Evolutionary conservation across 352 stramenopile species (phyloP), one percentile per base, ranked within the genome.

Genomic region (Globisporangium parvum): DNA sequence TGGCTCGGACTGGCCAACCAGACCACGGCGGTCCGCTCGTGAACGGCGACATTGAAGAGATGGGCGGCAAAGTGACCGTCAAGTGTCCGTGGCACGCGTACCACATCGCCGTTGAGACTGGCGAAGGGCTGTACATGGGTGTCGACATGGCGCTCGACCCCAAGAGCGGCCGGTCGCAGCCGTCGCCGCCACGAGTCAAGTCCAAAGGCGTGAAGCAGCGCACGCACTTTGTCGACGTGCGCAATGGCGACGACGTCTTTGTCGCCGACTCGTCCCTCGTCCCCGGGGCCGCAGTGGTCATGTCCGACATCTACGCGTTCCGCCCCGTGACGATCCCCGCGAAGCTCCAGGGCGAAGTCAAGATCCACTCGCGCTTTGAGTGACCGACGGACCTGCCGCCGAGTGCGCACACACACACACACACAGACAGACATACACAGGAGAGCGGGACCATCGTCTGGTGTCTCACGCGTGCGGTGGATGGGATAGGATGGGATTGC

Each of bases 51-150:
- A 92, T 94, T 62, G 85, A 94, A 56, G 85, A 92, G 60, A 70
- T 94, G 51, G 81, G 80, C 24, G 80, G 77, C 40, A 91, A 89
- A 33, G 55, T 74, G 10, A 87, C 79, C 3, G 75, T 93, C 62
- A 88, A 90, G 62, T 93, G 85, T 66, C 85, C 85, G 26, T 94
- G 85, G 85, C 85, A 94, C 60, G 80, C 80, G 46, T 94, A 87
- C 66, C 84, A 89, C 48, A 94, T 94, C 62, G 80, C 79, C 10
- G 55, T 94, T 12, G 77, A 80, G 50, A 91, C 77, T 2, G 85
- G 85, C 26, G 85, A 95, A 64, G 85, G 85, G 2, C 69, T 95
- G 2, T 95, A 95, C 73, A 89, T 86, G 65, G 82, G 85, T 51
- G 65, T 95, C 35, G 76, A 94, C 51, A 86, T 89, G 77, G 67